Evolutionary conservation across 2,329 filamentous ascomycete species (phyloP).

Genomic region (Colletotrichum navitas): DNA sequence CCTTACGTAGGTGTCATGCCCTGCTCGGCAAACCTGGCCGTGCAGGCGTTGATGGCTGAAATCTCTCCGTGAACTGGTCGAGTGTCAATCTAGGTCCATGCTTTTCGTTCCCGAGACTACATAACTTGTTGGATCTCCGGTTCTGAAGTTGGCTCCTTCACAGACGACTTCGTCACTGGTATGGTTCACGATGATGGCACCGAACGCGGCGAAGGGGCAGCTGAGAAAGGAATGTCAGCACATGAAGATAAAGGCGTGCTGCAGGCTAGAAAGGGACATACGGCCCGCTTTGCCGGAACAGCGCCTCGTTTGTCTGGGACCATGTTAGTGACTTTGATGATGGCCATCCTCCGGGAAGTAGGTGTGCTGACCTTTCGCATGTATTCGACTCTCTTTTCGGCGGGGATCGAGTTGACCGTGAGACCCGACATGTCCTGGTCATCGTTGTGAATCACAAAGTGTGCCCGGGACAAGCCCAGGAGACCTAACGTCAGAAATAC

Average conservation of each 20-base stretch:
- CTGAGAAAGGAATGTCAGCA: not conserved
- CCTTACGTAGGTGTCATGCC: slow-evolving; percentile 35
- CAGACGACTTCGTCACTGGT: slow-evolving; percentile 54
- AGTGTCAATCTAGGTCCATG: rapidly evolving
- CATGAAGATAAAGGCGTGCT: not conserved
- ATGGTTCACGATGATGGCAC: slow-evolving; percentile 68
- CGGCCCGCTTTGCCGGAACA: slow-evolving; percentile 35
- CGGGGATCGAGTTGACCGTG: slow-evolving; percentile 30
- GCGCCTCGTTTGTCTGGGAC: slow-evolving; percentile 11
- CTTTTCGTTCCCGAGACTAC: rapidly evolving
- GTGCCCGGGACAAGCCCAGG: not conserved
- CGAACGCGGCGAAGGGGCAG: slow-evolving; percentile 67
- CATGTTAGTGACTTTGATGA: not conserved
- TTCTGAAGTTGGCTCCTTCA: slow-evolving; percentile 37
- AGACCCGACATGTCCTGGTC: slow-evolving; percentile 37
- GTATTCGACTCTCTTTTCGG: slow-evolving; percentile 28
- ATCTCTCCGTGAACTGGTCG: slow-evolving; percentile 34
- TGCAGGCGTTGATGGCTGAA: slow-evolving; percentile 36
- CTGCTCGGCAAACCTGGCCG: slow-evolving; percentile 24
- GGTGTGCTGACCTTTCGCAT: slow-evolving; percentile 19
- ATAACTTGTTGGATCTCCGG: slow-evolving; percentile 35
- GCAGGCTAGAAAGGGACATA: not conserved
- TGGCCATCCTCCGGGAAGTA: rapidly evolving
- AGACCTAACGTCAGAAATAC: not conserved
- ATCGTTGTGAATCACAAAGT: slow-evolving; percentile 31